phyloP scores from a whole-genome alignment of 2,329 filamentous ascomycete genomes.

The Lecanosticta acicola region DNA sequence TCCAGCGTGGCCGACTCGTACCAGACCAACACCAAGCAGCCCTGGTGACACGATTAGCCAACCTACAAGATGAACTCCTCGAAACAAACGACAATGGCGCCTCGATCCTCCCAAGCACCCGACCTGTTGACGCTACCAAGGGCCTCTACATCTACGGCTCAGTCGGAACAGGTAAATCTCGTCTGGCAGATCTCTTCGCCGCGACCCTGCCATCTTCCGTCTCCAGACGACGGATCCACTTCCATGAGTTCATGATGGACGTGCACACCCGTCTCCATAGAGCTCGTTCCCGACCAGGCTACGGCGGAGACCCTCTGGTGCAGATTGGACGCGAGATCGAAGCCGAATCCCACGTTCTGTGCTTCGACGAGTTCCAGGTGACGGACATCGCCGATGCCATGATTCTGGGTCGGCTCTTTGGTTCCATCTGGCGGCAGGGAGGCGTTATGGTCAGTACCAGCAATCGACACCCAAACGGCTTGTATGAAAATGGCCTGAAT shows the following conservation, averaged over 20 bases:
- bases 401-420: constrained; percentile 68
- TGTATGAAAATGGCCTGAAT: constrained; percentile 34
- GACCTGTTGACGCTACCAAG: background rate
- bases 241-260: constrained; percentile 76
- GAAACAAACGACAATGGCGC: constrained; percentile 2
- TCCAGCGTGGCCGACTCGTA: constrained; percentile 16
- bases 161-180: constrained; percentile 72
- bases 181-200: constrained; percentile 69
- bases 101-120: background rate
- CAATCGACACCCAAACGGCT: constrained; percentile 68
- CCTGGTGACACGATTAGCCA: constrained; percentile 20
- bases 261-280: constrained; percentile 51
- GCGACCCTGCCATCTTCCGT: constrained; percentile 55
- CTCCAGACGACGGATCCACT: constrained; percentile 59
- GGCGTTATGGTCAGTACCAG: constrained; percentile 72
- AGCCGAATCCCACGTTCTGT: constrained; percentile 65
- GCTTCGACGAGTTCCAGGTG: constrained; percentile 77
- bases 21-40: constrained; percentile 19
- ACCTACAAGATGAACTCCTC: constrained; percentile 20
- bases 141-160: constrained; percentile 71
- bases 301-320: constrained; percentile 52
- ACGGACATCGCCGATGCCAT: constrained; percentile 71
- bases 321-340: constrained; percentile 67
- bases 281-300: constrained; percentile 42
- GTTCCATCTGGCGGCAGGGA: constrained; percentile 69